These are phyloP conservation scores for Talaromyces sp. DNA, from an alignment of 2,329 filamentous ascomycete genomes.

Conservation along the genomic window DNA sequence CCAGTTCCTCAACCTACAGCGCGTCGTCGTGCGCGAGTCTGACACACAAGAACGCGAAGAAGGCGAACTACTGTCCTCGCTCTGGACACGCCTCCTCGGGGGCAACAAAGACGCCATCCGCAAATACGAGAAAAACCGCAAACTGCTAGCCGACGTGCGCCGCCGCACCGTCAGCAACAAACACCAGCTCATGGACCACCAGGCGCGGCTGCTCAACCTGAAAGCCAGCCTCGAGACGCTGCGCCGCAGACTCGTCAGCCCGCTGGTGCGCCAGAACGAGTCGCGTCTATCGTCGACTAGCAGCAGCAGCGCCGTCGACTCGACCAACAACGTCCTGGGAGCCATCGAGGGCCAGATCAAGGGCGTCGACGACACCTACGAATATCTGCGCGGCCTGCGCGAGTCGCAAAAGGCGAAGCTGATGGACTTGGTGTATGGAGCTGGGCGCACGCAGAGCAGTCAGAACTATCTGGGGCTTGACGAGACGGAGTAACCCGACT, in stretches of 20 bases:
- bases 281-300: conserved; percentile 27
- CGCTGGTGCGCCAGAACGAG: conserved; percentile 67
- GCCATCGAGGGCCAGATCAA: conserved; percentile 79
- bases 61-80: conserved; percentile 71
- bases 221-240: conserved; percentile 85
- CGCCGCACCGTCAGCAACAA: conserved; percentile 84
- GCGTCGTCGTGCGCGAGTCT: conserved; percentile 77
- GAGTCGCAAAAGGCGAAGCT: conserved; percentile 77
- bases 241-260: conserved; percentile 75
- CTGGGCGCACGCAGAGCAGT: conserved; percentile 18
- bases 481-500: not conserved
- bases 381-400: conserved; percentile 69
- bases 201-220: conserved; percentile 73
- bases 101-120: conserved; percentile 67
- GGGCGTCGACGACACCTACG: conserved; percentile 74
- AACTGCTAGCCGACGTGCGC: conserved; percentile 71
- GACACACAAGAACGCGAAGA: conserved; percentile 75
- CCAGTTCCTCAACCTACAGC: conserved; percentile 83
- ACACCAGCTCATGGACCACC: conserved; percentile 77
- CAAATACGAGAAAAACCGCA: conserved; percentile 88
- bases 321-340: conserved; percentile 13
- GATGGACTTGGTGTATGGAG: conserved; percentile 71
- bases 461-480: conserved; percentile 8
- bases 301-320: conserved; percentile 38
- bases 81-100: conserved; percentile 84